phyloP scores from a whole-genome alignment of 768 basidiomycete species.

The Mycena amicta region DNA sequence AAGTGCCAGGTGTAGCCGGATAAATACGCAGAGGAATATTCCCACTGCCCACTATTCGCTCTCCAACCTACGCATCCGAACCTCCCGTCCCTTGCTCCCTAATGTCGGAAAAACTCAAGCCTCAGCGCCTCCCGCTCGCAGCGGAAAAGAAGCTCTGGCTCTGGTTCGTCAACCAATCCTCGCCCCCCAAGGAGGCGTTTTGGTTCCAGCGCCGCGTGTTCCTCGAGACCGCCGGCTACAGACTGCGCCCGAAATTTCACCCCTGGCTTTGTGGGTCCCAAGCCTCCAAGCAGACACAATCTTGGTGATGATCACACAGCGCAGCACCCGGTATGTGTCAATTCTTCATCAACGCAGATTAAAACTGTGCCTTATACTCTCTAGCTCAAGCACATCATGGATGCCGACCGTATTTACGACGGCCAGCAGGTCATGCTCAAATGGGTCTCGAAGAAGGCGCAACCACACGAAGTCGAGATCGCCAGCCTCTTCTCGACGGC shows the following conservation, averaged over 20 bases:
- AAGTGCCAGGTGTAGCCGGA: constrained; percentile 3
- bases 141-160: neutral
- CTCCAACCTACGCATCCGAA: too few species aligned
- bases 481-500: constrained; percentile 23
- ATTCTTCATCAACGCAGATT: neutral
- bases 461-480: constrained; percentile 29
- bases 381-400: constrained; percentile 18
- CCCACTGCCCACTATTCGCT: too few species aligned
- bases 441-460: constrained; percentile 11
- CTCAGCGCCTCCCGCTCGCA: neutral
- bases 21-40: constrained; percentile 9
- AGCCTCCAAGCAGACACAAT: constrained; percentile 1
- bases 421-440: constrained; percentile 19
- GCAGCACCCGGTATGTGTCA: constrained; percentile 16
- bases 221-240: constrained; percentile 19
- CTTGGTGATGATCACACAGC: constrained; percentile 19
- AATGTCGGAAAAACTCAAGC: neutral
- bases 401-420: constrained; percentile 17
- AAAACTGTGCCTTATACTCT: constrained; percentile 2
- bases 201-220: constrained; percentile 20
- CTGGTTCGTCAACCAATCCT: neutral
- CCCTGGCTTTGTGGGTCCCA: constrained; percentile 11
- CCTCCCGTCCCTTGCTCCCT: neutral
- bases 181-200: constrained; percentile 13
- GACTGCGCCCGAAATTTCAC: constrained; percentile 18